phyloP scores from a whole-genome alignment of 192 early-diverging fungal species.

The Paraglomus occultum region DNA sequence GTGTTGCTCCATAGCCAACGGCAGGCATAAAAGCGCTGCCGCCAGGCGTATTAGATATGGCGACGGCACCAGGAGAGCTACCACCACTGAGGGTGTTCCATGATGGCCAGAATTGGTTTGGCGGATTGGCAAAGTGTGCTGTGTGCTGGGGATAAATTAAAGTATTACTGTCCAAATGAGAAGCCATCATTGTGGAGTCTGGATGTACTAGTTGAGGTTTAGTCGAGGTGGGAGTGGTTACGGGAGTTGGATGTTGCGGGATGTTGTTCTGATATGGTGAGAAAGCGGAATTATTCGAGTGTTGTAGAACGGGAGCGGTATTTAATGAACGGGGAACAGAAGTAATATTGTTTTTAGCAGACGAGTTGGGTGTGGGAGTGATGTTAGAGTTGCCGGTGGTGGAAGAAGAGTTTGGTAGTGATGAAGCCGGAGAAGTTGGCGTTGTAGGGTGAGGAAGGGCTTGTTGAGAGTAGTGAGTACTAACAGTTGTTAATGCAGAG shows the following conservation, averaged over 20 bases:
- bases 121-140: slow-evolving; percentile 16
- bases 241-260: slow-evolving; percentile 28
- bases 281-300: slow-evolving; percentile 23
- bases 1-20: slow-evolving; percentile 9
- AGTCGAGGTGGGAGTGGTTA: slow-evolving; percentile 14
- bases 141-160: slow-evolving; percentile 21
- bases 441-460: slow-evolving; percentile 3
- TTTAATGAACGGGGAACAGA: not conserved
- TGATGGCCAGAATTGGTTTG: slow-evolving; percentile 5
- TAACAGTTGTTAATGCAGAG: slow-evolving; percentile 27
- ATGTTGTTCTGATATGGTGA: slow-evolving; percentile 21
- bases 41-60: not conserved
- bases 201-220: slow-evolving; percentile 2
- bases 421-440: slow-evolving; percentile 26
- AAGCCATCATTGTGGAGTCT: slow-evolving; percentile 18
- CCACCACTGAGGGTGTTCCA: slow-evolving; percentile 1
- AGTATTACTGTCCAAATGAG: slow-evolving; percentile 26
- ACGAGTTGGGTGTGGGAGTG: not conserved
- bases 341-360: not conserved
- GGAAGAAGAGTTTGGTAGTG: slow-evolving; percentile 11
- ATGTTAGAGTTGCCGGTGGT: not conserved
- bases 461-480: slow-evolving; percentile 10
- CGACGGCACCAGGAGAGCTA: not conserved
- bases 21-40: slow-evolving; percentile 28
- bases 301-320: not conserved